phyloP scores from a whole-genome alignment of 768 basidiomycete genomes.

The Psilocybe cubensis region DNA sequence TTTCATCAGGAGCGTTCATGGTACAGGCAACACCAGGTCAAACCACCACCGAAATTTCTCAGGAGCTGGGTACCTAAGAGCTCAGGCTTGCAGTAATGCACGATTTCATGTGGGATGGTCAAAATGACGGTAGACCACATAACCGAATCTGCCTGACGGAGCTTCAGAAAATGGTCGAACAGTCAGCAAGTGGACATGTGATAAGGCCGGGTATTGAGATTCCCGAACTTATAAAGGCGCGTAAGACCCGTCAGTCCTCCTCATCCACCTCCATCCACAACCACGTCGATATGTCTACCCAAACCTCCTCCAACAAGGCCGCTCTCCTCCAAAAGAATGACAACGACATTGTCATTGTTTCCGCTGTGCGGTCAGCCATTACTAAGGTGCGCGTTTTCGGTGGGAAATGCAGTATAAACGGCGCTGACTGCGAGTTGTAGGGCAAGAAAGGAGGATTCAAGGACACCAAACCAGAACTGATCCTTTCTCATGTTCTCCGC shows the following conservation, averaged over 20 bases:
- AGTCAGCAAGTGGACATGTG: not conserved
- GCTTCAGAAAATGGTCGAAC: not conserved
- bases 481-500: slow-evolving; percentile 76
- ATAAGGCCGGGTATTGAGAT: not conserved
- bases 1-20: no score
- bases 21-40: no score
- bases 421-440: slow-evolving; percentile 36
- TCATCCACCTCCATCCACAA: slow-evolving; percentile 16
- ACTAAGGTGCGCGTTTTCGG: slow-evolving; percentile 76
- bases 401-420: not conserved
- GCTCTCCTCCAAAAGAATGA: slow-evolving; percentile 72
- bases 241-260: not conserved
- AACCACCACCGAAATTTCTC: no score
- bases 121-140: no score
- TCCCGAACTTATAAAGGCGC: not conserved
- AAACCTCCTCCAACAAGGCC: slow-evolving; percentile 52
- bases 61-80: no score
- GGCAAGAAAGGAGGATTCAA: slow-evolving; percentile 89
- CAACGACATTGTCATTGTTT: slow-evolving; percentile 89
- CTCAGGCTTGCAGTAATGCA: no score
- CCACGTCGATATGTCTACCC: slow-evolving; percentile 33
- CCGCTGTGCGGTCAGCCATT: slow-evolving; percentile 87
- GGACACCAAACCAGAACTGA: slow-evolving; percentile 83
- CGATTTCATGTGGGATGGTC: no score
- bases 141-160: not conserved